Evolutionary conservation across 371 early-diverging fungal genomes (phyloP).

Genomic region (Spraguea lophii): DNA sequence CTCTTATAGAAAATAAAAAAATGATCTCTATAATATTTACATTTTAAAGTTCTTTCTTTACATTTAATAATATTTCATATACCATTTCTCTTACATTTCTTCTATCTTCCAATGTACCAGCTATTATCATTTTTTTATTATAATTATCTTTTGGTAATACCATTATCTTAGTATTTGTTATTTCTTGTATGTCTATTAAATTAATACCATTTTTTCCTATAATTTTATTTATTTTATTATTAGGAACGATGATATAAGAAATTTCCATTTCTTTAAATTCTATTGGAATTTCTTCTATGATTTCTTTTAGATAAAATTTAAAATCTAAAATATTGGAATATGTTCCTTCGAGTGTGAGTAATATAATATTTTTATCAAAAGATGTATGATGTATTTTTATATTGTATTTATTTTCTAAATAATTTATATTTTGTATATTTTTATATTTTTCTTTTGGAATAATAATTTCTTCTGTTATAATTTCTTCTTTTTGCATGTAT

Average conservation of each 20-base stretch:
- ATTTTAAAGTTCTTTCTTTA: no score
- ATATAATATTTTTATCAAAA: background rate
- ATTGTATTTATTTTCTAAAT: background rate
- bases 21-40: no score
- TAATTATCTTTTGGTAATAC: background rate
- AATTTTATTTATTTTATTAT: background rate
- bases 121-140: no score
- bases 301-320: background rate
- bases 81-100: no score
- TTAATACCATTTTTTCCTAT: background rate
- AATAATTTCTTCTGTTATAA: background rate
- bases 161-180: background rate
- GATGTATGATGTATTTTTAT: background rate
- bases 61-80: no score
- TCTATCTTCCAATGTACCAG: no score
- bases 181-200: background rate
- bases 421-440: no score
- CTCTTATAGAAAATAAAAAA: no score
- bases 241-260: background rate
- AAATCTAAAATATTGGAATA: background rate
- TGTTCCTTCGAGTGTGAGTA: background rate
- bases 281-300: background rate
- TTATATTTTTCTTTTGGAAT: conserved; percentile 2
- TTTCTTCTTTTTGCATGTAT: conserved; percentile 6
- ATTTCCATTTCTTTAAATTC: background rate